These are phyloP conservation scores for Alternaria postmessia DNA, from an alignment of 2,329 filamentous ascomycete species.

Conservation along the genomic window DNA sequence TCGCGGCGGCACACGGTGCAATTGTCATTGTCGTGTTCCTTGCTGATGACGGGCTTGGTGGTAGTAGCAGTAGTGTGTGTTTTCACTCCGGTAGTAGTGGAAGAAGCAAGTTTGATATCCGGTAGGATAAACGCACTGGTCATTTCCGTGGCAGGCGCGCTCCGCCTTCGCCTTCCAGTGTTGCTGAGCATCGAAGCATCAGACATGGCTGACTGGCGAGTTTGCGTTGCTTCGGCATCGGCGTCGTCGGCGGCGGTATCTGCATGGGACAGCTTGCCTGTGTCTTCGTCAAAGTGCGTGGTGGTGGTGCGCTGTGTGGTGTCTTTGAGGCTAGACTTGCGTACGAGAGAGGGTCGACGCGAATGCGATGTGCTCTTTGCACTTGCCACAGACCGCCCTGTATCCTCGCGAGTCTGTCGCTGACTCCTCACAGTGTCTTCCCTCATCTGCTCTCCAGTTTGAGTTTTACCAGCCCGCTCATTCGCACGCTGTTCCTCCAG, in stretches of 20 bases:
- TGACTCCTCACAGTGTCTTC: conserved; percentile 52
- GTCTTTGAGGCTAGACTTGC: conserved; percentile 65
- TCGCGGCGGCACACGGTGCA: conserved; percentile 65
- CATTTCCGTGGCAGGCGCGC: conserved; percentile 60
- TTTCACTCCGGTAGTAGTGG: neutral
- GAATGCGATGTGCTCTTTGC: conserved; percentile 43
- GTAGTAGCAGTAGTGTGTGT: too few relatives aligned
- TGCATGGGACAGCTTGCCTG: conserved; percentile 42
- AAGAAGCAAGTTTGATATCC: conserved; percentile 64
- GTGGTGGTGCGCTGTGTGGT: conserved; percentile 49
- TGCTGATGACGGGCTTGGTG: conserved; percentile 27
- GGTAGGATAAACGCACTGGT: conserved; percentile 71
- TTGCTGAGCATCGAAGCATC: conserved; percentile 58
- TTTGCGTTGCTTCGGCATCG: conserved; percentile 37
- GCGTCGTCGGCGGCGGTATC: conserved; percentile 23
- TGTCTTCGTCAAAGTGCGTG: conserved; percentile 48
- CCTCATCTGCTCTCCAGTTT: conserved; percentile 39
- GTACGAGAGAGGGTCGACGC: conserved; percentile 53
- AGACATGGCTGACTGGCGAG: conserved; percentile 32
- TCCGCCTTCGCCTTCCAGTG: conserved; percentile 60
- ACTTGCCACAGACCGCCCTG: conserved; percentile 48
- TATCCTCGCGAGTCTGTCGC: conserved; percentile 52
- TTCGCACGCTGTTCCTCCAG: conserved; percentile 64
- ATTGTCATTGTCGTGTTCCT: conserved; percentile 61
- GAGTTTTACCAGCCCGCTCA: conserved; percentile 38